Evolutionary conservation across 2,329 filamentous ascomycete genomes (phyloP).

Genomic region (Bimuria novae-zelandiae): DNA sequence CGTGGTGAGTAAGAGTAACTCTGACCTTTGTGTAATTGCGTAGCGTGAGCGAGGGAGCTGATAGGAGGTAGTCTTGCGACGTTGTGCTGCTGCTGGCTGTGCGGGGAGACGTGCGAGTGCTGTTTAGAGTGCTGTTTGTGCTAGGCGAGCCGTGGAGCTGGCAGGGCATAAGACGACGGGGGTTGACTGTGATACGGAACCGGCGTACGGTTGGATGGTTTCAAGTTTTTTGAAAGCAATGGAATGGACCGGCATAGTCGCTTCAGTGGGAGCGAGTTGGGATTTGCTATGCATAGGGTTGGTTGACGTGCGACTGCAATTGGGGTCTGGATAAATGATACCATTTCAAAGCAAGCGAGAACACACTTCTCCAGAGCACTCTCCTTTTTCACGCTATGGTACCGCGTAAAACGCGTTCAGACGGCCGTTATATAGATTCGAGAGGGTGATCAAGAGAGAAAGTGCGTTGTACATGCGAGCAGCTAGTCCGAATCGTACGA

Average conservation of each 20-base stretch:
- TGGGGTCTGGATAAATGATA: neutral
- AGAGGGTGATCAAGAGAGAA: neutral
- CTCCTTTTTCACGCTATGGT: conserved; percentile 16
- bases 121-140: conserved; percentile 40
- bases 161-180: too few species aligned
- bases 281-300: neutral
- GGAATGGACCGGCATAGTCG: too few species aligned
- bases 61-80: conserved; percentile 32
- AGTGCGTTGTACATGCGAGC: neutral
- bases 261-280: neutral
- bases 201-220: too few species aligned
- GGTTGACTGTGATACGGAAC: too few species aligned
- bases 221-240: neutral
- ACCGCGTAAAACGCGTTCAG: neutral
- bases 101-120: conserved; percentile 44
- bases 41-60: neutral
- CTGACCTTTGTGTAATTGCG: neutral
- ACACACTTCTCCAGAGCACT: neutral
- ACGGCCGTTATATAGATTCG: neutral
- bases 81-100: conserved; percentile 45
- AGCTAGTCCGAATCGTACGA: conserved; percentile 30
- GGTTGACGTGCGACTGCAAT: neutral
- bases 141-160: conserved; percentile 13
- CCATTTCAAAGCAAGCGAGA: conserved; percentile 14
- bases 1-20: conserved; percentile 29